phyloP scores from a whole-genome alignment of 345 rosid genomes.

The Kernera saxatilis region DNA sequence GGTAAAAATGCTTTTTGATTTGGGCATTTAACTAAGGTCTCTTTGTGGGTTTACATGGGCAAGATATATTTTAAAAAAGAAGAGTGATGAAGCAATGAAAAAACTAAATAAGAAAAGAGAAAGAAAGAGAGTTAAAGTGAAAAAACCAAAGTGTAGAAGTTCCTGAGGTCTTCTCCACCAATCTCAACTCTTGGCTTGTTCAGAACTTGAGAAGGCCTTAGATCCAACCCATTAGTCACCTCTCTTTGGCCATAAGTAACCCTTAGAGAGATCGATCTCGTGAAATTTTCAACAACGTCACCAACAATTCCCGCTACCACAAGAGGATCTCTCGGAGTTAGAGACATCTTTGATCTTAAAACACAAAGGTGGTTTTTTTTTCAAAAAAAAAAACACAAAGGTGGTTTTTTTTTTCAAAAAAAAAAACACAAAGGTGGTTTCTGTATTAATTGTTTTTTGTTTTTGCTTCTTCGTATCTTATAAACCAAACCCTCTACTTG shows the following conservation, averaged over 20 bases:
- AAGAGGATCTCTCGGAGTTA: slow-evolving; percentile 24
- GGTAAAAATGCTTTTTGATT: neutral
- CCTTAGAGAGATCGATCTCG: slow-evolving; percentile 23
- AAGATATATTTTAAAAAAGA: neutral
- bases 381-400: no score
- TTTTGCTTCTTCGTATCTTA: neutral
- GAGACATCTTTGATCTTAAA: neutral
- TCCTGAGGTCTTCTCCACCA: slow-evolving; percentile 36
- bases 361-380: neutral
- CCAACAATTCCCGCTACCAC: slow-evolving; percentile 27
- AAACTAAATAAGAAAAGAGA: neutral
- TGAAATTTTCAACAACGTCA: slow-evolving; percentile 29
- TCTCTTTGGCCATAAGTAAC: slow-evolving; percentile 31
- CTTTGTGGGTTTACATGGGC: slow-evolving; percentile 5
- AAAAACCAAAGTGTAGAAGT: slow-evolving; percentile 33
- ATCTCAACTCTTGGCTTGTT: slow-evolving; percentile 37
- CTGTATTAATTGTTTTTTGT: neutral
- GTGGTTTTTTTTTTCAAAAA: no score
- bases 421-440: no score
- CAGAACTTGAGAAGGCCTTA: slow-evolving; percentile 30
- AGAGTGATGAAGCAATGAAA: neutral
- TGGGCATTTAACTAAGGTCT: neutral
- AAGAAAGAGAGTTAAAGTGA: neutral
- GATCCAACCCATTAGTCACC: slow-evolving; percentile 32
- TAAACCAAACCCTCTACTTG: neutral